These are phyloP conservation scores for Leucogyrophana mollusca DNA, from an alignment of 768 basidiomycete genomes.

Conservation along the genomic window DNA sequence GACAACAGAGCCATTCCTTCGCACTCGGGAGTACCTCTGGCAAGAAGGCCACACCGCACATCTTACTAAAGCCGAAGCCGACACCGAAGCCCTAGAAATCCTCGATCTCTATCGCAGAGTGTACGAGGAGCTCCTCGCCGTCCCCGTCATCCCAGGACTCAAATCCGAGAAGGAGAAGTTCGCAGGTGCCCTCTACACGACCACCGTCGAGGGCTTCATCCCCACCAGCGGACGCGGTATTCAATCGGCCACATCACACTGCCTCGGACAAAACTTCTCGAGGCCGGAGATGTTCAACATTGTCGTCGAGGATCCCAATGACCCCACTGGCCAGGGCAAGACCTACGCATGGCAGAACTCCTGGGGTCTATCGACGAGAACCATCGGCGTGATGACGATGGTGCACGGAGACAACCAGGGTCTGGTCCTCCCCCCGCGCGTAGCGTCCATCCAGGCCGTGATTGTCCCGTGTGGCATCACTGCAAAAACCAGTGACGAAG, in stretches of 20 bases:
- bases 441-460: slow-evolving; percentile 89
- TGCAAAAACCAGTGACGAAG: slow-evolving; percentile 72
- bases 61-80: slow-evolving; percentile 87
- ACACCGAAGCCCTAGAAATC: slow-evolving; percentile 87
- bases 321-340: slow-evolving; percentile 64
- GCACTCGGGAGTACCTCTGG: slow-evolving; percentile 99
- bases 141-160: slow-evolving; percentile 94
- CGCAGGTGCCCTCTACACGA: slow-evolving; percentile 96
- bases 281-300: slow-evolving; percentile 97
- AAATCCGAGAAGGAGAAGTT: slow-evolving; percentile 99
- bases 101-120: slow-evolving; percentile 94
- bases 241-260: slow-evolving; percentile 97
- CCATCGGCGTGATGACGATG: slow-evolving; percentile 99
- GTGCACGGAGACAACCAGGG: slow-evolving; percentile 98
- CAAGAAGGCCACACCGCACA: slow-evolving; percentile 99
- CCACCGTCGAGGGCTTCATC: slow-evolving; percentile 97
- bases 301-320: slow-evolving; percentile 90
- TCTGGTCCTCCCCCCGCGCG: slow-evolving; percentile 93
- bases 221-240: slow-evolving; percentile 97
- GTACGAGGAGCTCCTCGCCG: slow-evolving; percentile 95
- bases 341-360: slow-evolving; percentile 96
- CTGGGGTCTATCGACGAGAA: slow-evolving; percentile 95
- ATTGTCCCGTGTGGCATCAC: slow-evolving; percentile 94
- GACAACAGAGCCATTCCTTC: slow-evolving; percentile 87
- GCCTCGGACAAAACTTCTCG: slow-evolving; percentile 98